A percentile compares a stretch with the other conserved stretches of the same genome.
phyloP scores from a whole-genome alignment of 2,329 filamentous ascomycete genomes.

The Amylocarpus encephaloides region DNA sequence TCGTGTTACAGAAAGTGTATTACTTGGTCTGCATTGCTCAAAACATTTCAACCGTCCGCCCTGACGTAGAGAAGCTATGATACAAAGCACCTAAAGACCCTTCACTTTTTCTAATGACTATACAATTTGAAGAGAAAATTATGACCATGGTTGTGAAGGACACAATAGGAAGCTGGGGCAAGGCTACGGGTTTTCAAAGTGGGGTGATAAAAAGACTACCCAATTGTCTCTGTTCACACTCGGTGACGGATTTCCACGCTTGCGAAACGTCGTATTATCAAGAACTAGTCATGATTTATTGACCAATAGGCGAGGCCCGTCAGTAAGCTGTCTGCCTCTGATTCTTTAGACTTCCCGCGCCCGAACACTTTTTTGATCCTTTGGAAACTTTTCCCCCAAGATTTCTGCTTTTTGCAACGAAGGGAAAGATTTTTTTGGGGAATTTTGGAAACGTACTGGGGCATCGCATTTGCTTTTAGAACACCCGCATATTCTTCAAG shows the following conservation, averaged over 20 bases:
- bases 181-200: not conserved
- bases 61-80: too few relatives aligned
- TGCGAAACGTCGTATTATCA: not conserved
- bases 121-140: not conserved
- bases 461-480: not conserved
- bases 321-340: not conserved
- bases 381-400: not conserved
- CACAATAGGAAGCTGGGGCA: not conserved
- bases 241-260: not conserved
- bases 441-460: not conserved
- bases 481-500: constrained; percentile 30
- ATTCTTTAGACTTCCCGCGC: not conserved
- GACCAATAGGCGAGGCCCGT: not conserved
- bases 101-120: too few relatives aligned
- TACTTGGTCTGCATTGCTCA: too few relatives aligned
- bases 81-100: too few relatives aligned
- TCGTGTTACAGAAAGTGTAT: too few relatives aligned
- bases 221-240: not conserved
- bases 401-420: not conserved
- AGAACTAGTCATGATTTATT: too few relatives aligned
- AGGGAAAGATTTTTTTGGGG: too few relatives aligned
- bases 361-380: not conserved
- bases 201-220: not conserved
- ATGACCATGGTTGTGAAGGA: not conserved
- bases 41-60: too few relatives aligned